A percentile compares a stretch with the other conserved stretches of the same genome.
Evolutionary conservation across 345 rosid genomes (phyloP).

Genomic region (Acer yangbiense): DNA sequence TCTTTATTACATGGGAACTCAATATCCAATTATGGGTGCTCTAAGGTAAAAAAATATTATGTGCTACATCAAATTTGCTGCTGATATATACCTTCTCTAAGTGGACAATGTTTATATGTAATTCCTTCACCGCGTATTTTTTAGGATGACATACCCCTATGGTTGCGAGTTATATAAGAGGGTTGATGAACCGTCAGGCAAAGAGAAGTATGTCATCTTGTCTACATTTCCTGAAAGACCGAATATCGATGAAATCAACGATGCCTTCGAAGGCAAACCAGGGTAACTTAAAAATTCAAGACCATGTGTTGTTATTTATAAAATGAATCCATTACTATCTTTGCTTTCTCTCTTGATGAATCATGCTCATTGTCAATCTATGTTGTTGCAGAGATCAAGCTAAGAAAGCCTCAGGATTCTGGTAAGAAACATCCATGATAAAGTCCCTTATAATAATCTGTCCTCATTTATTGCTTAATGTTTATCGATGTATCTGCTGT

Average conservation of each 20-base stretch:
- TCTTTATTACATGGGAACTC: constrained; percentile 90
- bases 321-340: background rate
- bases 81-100: background rate
- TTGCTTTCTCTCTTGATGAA: background rate
- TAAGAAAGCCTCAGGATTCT: constrained; percentile 65
- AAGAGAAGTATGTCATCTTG: constrained; percentile 65
- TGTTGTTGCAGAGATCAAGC: constrained; percentile 44
- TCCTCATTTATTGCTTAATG: background rate
- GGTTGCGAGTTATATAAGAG: constrained; percentile 77
- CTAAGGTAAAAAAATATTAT: constrained; percentile 52
- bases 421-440: constrained; percentile 40
- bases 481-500: background rate
- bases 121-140: background rate
- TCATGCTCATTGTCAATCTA: constrained; percentile 5
- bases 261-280: constrained; percentile 72
- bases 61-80: background rate
- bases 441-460: background rate
- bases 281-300: constrained; percentile 33
- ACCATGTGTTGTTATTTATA: background rate
- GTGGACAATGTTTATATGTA: background rate
- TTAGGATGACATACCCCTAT: constrained; percentile 74
- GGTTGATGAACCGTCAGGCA: constrained; percentile 51
- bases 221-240: constrained; percentile 64
- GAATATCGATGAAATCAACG: constrained; percentile 62
- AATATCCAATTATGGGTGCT: constrained; percentile 97